phyloP scores from a whole-genome alignment of 768 basidiomycete genomes.

The Stropharia rugosoannulata region DNA sequence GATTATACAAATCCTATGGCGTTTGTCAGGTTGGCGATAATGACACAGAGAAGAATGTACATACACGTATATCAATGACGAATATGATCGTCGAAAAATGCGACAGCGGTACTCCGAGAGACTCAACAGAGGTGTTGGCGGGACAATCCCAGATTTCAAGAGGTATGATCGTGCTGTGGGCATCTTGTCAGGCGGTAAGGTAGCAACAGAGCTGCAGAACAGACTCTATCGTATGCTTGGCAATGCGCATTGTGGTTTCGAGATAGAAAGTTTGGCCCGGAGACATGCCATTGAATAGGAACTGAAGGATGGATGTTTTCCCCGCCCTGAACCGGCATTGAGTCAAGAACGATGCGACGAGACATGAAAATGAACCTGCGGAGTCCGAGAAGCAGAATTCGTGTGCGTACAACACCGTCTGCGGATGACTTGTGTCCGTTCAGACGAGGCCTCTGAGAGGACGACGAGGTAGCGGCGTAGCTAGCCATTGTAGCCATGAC shows the following conservation, averaged over 20 bases:
- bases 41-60: slow-evolving; percentile 23
- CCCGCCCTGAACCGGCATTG: slow-evolving; percentile 59
- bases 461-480: slow-evolving; percentile 31
- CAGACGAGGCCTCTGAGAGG: slow-evolving; percentile 22
- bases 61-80: slow-evolving; percentile 91
- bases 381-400: slow-evolving; percentile 71
- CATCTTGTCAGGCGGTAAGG: slow-evolving; percentile 7
- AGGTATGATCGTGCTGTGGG: slow-evolving; percentile 79
- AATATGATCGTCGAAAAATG: slow-evolving; percentile 87
- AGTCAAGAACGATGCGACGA: slow-evolving; percentile 1
- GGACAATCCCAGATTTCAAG: slow-evolving; percentile 97
- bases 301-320: slow-evolving; percentile 89
- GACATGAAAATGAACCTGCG: slow-evolving; percentile 46
- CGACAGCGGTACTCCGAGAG: slow-evolving; percentile 72
- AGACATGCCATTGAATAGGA: slow-evolving; percentile 83
- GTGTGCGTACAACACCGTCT: slow-evolving; percentile 45
- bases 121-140: slow-evolving; percentile 76
- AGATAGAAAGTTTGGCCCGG: slow-evolving; percentile 89
- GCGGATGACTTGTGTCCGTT: slow-evolving; percentile 27
- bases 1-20: slow-evolving; percentile 78
- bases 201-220: slow-evolving; percentile 23
- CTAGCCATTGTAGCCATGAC: slow-evolving; percentile 23
- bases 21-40: neutral
- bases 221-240: slow-evolving; percentile 79
- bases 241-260: slow-evolving; percentile 79